phyloP scores from a whole-genome alignment of 2,329 filamentous ascomycete genomes.

The Colletotrichum spaethianum region DNA sequence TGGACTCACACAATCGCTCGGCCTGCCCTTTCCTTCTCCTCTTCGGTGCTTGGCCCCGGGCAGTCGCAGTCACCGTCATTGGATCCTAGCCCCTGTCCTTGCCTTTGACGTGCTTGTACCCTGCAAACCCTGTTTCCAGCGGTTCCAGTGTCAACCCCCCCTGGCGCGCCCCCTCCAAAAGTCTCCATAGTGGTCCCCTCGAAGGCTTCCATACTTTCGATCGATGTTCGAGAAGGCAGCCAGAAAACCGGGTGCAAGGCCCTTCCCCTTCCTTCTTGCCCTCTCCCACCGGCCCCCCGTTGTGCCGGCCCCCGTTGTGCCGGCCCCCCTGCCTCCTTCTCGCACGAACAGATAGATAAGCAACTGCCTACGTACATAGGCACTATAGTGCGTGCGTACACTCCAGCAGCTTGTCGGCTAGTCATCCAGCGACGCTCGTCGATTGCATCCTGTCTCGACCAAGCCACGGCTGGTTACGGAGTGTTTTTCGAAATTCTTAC shows the following conservation, averaged over 20 bases:
- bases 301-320: background rate
- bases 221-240: constrained; percentile 42
- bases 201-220: constrained; percentile 41
- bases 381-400: no score
- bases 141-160: constrained; percentile 23
- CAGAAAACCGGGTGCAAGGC: constrained; percentile 35
- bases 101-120: constrained; percentile 30
- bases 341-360: constrained; percentile 18
- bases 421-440: background rate
- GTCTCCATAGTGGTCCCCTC: constrained; percentile 11
- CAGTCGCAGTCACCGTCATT: background rate
- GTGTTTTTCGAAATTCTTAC: background rate
- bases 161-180: constrained; percentile 1
- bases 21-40: background rate
- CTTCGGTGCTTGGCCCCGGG: background rate
- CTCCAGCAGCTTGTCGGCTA: background rate
- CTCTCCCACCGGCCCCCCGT: background rate
- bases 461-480: background rate
- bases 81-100: background rate
- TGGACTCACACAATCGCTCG: background rate
- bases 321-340: background rate
- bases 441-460: background rate
- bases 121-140: constrained; percentile 40
- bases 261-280: constrained; percentile 4
- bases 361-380: background rate